Base-by-base conservation (phyloP, 257 asterid species). In the Euphrasia confusa region DNA sequence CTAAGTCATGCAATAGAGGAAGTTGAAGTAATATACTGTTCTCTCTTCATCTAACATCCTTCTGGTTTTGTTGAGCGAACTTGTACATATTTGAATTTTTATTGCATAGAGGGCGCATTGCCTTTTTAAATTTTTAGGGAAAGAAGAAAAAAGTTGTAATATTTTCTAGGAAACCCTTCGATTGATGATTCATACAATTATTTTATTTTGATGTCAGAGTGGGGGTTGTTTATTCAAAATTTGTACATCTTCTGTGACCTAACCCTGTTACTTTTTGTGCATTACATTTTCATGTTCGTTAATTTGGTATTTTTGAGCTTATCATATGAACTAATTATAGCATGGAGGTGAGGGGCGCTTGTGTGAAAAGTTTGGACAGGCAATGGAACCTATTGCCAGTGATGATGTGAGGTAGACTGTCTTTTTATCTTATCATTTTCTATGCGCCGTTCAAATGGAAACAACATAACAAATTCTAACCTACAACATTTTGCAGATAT, bases 271-370 rank as follows among this genome's bases (percentile, higher is more conserved):
- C 61, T 57, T 65, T 56, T 28, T 7, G 35, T 26, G 33, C 24
- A 21, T 47, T 35, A 21, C 33, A 33, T 37, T 68, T 64, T 64
- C 52, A 4, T 68, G 61, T 58, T 64, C 33, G 49, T 55, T 66
- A 58, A 75, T 58, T 64, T 68, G 57, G 55, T 53, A 52, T 54
- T 57, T 37, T 54, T 57, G 24, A 14, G 55, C 48, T 21, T 63
- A 40, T 61, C 54, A 61, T 63, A 61, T 61, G 58, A 66, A 72
- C 65, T 61, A 63, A 17, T 64, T 71, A 72, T 88, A 93, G 99
- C 83, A 81, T 58, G 95, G 95, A 77, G 96, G 95, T 55, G 99
- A 93, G 89, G 99, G 97, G 47, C 84, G 77, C 72, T 76, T 93
- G 60, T 71, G 84, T 68, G 96, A 87, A 71, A 79, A 81, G 73